Conservation (phyloP, 1,284 basidiomycete species). For the Xerocomus nothofagi region DNA sequence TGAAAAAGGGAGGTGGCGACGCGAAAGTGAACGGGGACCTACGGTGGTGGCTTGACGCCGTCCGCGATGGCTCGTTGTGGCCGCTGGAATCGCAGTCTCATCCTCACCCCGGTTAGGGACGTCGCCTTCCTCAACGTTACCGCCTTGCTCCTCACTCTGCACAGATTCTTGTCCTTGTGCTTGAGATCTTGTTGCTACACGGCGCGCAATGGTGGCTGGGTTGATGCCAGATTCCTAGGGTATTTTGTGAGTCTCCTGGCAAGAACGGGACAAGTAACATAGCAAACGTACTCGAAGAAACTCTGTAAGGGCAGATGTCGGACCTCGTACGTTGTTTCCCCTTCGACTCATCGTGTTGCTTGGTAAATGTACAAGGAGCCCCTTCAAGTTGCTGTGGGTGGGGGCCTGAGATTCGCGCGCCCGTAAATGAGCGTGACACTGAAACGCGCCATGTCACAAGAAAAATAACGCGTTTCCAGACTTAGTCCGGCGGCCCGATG, state of each 20-base stretch:
- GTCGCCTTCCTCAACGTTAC: conserved; percentile 26
- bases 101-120: neutral
- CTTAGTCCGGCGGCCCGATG: no score
- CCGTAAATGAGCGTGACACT: conserved; percentile 17
- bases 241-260: neutral
- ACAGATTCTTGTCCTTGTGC: conserved; percentile 37
- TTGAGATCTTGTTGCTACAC: conserved; percentile 45
- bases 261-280: neutral
- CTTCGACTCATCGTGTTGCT: conserved; percentile 28
- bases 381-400: conserved; percentile 5
- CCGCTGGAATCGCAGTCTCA: conserved; percentile 7
- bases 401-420: no score
- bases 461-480: conserved; percentile 1
- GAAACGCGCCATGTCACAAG: conserved; percentile 20
- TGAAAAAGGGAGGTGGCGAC: no score
- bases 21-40: neutral
- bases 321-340: conserved; percentile 77
- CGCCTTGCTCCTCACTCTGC: conserved; percentile 36
- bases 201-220: conserved; percentile 62
- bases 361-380: no score
- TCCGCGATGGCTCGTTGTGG: conserved; percentile 13
- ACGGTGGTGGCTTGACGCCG: conserved; percentile 9
- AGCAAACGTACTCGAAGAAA: conserved; percentile 72
- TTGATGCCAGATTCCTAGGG: conserved; percentile 82
- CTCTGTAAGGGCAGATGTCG: conserved; percentile 89